Base-by-base conservation (phyloP, 192 early-diverging fungal species). In the Funneliformis mosseae region DNA sequence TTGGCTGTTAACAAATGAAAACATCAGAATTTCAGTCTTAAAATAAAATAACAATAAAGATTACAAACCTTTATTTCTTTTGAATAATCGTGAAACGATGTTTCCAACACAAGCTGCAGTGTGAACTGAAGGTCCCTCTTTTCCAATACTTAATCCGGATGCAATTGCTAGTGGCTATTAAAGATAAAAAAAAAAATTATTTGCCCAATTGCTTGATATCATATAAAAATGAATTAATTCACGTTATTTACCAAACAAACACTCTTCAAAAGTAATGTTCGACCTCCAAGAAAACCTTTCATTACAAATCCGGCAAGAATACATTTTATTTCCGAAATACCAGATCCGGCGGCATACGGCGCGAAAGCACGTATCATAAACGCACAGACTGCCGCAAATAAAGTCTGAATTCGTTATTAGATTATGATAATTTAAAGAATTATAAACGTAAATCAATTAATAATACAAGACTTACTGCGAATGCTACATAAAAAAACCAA, bases 101-200 rank as follows among this genome's bases (percentile, higher is more conserved):
- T 98, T 96, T 74, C 96, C 96, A 59, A 96, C 90, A 85, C 96
- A 97, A 83, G 95, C 94, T 2, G 96, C 93, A 80, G 99, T 95
- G 71, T 99, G 98, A 14, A 99, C 96, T 33, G 97, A 92, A 5
- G 98, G 94, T 8, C 96, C 98, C 82, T 99, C 94, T 83, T 99
- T 99, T 50, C 97, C 97, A 21, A 99, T 88, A 68, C 92, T 94
- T 73, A 99, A 84, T 14, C 96, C 96, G 9, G 95, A 95, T 2
- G 97, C 96, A 0, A 96, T 94, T 0, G 94, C 89, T 84, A 97
- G 83, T 3, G 92, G 88, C 91, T 92, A 68, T 21, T 62, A 9
- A 64, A 33, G 33, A 75, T 23, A 59, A 28, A 70, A 43, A 59
- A 61, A 21, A 50, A 4, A 60, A 14, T 14, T 60, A 9, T 50